Conservation (phyloP, 1,139 yeast species). For the Candida labiduridarum region DNA sequence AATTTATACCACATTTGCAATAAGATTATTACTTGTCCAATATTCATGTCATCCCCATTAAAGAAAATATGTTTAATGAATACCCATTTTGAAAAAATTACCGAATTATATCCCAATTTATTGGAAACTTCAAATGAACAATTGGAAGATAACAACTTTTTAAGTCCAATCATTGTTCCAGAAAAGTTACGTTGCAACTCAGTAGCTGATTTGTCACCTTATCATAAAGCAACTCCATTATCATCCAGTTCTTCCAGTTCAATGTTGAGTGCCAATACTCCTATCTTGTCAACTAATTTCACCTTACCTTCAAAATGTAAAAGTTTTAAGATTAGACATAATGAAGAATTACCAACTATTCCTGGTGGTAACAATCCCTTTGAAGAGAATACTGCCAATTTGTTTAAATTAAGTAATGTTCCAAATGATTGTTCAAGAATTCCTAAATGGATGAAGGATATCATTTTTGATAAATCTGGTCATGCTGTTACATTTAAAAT, state of each 20-base stretch:
- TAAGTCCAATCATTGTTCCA: constrained; percentile 17
- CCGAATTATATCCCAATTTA: constrained; percentile 13
- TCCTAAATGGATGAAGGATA: constrained; percentile 20
- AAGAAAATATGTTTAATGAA: constrained; percentile 16
- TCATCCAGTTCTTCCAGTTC: constrained; percentile 10
- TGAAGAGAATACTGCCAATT: constrained; percentile 9
- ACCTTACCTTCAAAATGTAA: constrained; percentile 26
- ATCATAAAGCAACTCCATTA: constrained; percentile 4
- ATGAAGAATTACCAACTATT: constrained; percentile 32
- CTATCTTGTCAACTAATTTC: constrained; percentile 31
- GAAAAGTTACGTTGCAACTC: constrained; percentile 14
- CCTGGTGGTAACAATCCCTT: constrained; percentile 8
- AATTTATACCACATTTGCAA: constrained; percentile 48
- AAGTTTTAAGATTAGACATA: constrained; percentile 43
- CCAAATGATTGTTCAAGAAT: constrained; percentile 13
- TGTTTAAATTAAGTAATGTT: constrained; percentile 14
- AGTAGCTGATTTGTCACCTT: constrained; percentile 12
- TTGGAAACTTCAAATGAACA: constrained; percentile 10
- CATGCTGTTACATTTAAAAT: constrained; percentile 20
- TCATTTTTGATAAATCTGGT: constrained; percentile 12
- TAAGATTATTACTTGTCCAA: constrained; percentile 42
- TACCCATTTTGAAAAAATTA: constrained; percentile 18
- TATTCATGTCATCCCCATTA: constrained; percentile 5
- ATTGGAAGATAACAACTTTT: constrained; percentile 11
- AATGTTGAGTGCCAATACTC: constrained; percentile 19